These are phyloP conservation scores for Silene noctiflora DNA, from an alignment of 179 eudicot species.

Conservation along the genomic window DNA sequence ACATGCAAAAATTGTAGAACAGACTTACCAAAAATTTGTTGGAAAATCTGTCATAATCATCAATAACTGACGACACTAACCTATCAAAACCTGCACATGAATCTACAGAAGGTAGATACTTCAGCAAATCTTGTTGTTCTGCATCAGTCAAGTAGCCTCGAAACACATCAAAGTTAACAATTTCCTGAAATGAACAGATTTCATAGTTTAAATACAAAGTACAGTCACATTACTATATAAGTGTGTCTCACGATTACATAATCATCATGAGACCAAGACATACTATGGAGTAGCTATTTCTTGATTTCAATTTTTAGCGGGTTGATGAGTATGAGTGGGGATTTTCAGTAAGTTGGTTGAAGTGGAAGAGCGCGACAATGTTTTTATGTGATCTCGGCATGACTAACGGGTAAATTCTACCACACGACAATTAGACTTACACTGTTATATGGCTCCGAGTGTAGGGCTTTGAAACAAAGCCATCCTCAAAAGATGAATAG, in stretches of 20 bases:
- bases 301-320: too few species aligned
- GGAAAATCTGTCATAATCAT: conserved; percentile 8
- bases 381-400: too few species aligned
- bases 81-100: conserved; percentile 49
- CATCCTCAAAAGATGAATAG: too few species aligned
- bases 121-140: conserved; percentile 72
- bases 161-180: conserved; percentile 59
- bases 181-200: conserved; percentile 51
- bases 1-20: neutral
- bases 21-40: neutral
- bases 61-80: conserved; percentile 35
- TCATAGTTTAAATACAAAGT: conserved; percentile 10
- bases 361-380: too few species aligned
- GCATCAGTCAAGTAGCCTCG: conserved; percentile 46
- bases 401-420: too few species aligned
- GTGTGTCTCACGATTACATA: neutral
- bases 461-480: too few species aligned
- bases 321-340: too few species aligned
- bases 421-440: too few species aligned
- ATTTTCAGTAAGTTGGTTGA: too few species aligned
- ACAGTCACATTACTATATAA: neutral
- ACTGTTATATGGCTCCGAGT: too few species aligned
- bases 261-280: neutral
- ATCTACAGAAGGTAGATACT: conserved; percentile 63
- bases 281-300: too few species aligned